Base-by-base conservation (phyloP, 345 rosid genomes). In the Gossypium thurberi region DNA sequence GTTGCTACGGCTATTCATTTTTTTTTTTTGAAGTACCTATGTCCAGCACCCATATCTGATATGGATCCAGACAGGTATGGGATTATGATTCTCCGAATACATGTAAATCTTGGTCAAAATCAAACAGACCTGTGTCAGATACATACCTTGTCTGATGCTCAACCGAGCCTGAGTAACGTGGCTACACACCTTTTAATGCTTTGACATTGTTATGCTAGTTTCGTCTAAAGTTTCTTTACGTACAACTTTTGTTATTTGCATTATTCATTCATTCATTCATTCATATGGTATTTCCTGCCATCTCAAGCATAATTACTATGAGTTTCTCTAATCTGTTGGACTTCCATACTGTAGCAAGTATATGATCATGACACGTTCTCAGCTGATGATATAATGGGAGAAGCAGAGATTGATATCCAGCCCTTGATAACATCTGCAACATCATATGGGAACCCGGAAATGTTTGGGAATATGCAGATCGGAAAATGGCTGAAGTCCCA, bases 341-440 rank as follows among this genome's bases (percentile, higher is more conserved):
- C 33, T 51, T 66, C 20, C 3, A 62, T 58, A 37, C 68, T 87
- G 84, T 89, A 96, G 99, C 84, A 81, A 83, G 97, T 96, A 68
- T 96, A 76, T 78, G 98, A 96, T 78, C 65, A 93, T 4, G 97
- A 93, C 74, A 91, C 97, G 14, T 93, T 96, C 74, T 96, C 99
- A 10, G 91, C 97, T 4, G 98, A 96, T 76, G 99, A 96, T 84
- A 87, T 96, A 86, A 96, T 96, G 99, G 98, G 99, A 74, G 98
- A 91, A 81, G 99, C 98, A n/a, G 98, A 87, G 84, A 76, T 96
- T 0, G 99, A 93, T 85, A 82, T 95, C 81, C 99, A 93, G 75
- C 97, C 98, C 6, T 65, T 93, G 83, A 83, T 91, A 75, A 88
- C 91, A 76, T 88, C 98, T 14, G 98, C 99, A 23, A 86, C 90